These are phyloP conservation scores for Lachancea quebecensis DNA, from an alignment of 805 yeast genomes.

Conservation along the genomic window DNA sequence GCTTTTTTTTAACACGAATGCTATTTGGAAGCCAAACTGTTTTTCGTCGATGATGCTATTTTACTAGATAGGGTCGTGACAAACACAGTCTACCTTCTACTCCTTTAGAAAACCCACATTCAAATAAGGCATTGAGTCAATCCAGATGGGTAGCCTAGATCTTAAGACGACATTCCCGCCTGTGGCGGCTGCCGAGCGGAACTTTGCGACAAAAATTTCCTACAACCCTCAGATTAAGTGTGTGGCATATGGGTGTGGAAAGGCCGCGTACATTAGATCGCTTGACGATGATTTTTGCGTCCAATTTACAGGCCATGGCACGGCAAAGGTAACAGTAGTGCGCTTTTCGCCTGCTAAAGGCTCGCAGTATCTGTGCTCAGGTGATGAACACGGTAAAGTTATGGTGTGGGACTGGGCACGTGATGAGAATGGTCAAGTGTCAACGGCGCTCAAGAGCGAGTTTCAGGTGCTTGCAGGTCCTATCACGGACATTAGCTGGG, in stretches of 20 bases:
- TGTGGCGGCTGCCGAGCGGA: constrained; percentile 72
- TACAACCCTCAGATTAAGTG: constrained; percentile 65
- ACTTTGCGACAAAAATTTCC: constrained; percentile 58
- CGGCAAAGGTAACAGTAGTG: constrained; percentile 69
- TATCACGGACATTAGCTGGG: constrained; percentile 85
- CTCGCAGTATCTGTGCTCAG: constrained; percentile 86
- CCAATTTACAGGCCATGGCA: constrained; percentile 70
- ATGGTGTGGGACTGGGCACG: constrained; percentile 71
- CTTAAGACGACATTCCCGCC: constrained; percentile 52
- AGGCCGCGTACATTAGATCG: constrained; percentile 66
- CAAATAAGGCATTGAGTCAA: not conserved
- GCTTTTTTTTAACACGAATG: no score
- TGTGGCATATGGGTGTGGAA: constrained; percentile 76
- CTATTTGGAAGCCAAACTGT: no score
- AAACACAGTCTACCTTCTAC: no score
- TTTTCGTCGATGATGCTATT: no score
- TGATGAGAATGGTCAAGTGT: constrained; percentile 36
- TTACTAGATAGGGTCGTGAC: no score
- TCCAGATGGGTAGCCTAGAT: constrained; percentile 17
- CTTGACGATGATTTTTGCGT: constrained; percentile 45
- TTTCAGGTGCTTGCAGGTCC: constrained; percentile 74
- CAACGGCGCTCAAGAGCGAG: constrained; percentile 62
- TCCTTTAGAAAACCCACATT: no score
- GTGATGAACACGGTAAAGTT: constrained; percentile 85
- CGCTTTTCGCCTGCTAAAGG: constrained; percentile 65